Conservation (phyloP, 768 basidiomycete genomes). For the Lyophyllum decastes region DNA sequence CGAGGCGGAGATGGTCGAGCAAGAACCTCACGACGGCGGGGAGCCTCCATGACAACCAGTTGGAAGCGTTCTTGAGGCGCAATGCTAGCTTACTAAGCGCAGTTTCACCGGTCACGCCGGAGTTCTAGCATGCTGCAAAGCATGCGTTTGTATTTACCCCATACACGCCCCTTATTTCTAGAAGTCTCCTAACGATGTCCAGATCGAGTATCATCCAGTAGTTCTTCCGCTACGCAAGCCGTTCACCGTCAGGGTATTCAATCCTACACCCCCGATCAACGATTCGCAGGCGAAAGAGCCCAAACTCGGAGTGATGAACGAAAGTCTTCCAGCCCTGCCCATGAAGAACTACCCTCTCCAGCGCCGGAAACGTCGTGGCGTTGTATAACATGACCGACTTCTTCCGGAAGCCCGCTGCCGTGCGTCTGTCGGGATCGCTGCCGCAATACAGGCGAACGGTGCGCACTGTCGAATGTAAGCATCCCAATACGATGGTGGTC, state of each 20-base stretch:
- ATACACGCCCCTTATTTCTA: too few relatives aligned
- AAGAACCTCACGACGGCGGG: too few relatives aligned
- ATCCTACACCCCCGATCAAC: conserved; percentile 2
- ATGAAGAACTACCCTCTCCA: neutral
- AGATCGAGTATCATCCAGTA: too few relatives aligned
- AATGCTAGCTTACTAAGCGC: too few relatives aligned
- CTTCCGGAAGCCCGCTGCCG: neutral
- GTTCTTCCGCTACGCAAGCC: neutral
- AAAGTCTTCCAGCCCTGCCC: neutral
- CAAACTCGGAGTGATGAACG: neutral
- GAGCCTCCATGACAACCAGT: too few relatives aligned
- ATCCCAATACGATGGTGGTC: neutral
- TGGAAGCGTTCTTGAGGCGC: too few relatives aligned
- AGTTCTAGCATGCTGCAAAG: too few relatives aligned
- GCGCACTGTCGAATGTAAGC: neutral
- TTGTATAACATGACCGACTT: conserved; percentile 4
- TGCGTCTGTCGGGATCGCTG: neutral
- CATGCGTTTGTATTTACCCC: too few relatives aligned
- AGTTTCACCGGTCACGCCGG: too few relatives aligned
- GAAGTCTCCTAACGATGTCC: too few relatives aligned
- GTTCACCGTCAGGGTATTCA: neutral
- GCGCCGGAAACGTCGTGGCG: neutral
- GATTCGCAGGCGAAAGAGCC: neutral
- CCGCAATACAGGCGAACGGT: neutral
- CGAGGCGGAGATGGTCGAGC: too few relatives aligned